These are phyloP conservation scores for Botryotinia globosa DNA, from an alignment of 2,329 filamentous ascomycete genomes.

Conservation along the genomic window DNA sequence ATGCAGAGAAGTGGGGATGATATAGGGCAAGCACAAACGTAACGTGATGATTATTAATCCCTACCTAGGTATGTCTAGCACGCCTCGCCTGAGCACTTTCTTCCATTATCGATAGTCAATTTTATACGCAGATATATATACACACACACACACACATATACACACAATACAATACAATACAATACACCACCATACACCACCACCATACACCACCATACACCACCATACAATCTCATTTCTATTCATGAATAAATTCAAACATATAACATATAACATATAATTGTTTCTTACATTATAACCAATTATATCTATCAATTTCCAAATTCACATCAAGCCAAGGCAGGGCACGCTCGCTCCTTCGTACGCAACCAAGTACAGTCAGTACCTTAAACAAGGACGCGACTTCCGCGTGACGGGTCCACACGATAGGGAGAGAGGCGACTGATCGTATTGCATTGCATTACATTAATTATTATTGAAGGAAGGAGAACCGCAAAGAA, in stretches of 20 bases:
- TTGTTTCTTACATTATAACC: neutral
- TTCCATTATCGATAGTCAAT: neutral
- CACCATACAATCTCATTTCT: neutral
- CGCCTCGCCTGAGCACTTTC: neutral
- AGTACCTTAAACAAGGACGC: conserved; percentile 17
- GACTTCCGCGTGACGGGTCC: conserved; percentile 19
- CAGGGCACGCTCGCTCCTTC: too few relatives aligned
- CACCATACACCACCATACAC: neutral
- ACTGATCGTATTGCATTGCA: neutral
- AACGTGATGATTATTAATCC: too few relatives aligned
- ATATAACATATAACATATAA: too few relatives aligned
- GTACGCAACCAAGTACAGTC: neutral
- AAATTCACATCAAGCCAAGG: too few relatives aligned
- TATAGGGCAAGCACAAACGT: conserved; percentile 9
- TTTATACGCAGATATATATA: neutral
- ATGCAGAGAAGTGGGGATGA: conserved; percentile 11
- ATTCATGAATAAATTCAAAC: too few relatives aligned
- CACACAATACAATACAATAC: neutral
- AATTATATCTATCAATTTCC: neutral
- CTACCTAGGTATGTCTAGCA: neutral
- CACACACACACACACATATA: neutral
- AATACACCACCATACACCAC: neutral
- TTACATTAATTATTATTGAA: neutral
- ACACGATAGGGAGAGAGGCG: neutral
- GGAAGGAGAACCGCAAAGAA: conserved; percentile 13